Conservation (phyloP, 1,284 basidiomycete genomes). For the Cutaneotrichosporon curvatum region DNA sequence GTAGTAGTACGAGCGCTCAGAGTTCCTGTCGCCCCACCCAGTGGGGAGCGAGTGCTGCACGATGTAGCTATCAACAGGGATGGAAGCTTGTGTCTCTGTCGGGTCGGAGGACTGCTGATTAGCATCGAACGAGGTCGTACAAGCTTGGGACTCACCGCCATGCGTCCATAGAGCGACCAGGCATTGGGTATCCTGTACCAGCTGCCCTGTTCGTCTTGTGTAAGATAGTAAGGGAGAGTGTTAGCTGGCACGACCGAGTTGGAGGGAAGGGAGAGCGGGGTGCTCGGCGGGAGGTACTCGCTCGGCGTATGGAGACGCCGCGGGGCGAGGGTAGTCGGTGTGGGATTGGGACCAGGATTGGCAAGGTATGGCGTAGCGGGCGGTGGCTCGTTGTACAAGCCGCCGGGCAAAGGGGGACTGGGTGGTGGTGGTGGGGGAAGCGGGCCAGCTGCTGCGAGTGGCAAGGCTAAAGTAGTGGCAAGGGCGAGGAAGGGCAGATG, state of each 20-base stretch:
- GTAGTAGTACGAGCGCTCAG: constrained; percentile 33
- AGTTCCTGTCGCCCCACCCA: background rate
- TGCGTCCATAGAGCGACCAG: constrained; percentile 34
- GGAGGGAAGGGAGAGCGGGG: background rate
- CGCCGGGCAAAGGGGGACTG: too few relatives aligned
- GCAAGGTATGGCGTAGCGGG: too few relatives aligned
- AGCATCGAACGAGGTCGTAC: background rate
- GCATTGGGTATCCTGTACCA: constrained; percentile 27
- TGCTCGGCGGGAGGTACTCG: background rate
- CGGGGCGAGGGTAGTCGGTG: background rate
- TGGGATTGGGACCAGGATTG: too few relatives aligned
- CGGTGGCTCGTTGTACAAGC: too few relatives aligned
- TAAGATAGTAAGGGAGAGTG: constrained; percentile 29
- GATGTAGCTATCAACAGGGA: background rate
- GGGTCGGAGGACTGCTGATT: background rate
- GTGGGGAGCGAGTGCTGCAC: background rate
- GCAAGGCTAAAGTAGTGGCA: too few relatives aligned
- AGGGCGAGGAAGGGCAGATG: background rate
- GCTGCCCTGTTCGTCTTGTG: constrained; percentile 21
- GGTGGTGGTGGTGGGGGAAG: constrained; percentile 2
- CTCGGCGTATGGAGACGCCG: too few relatives aligned
- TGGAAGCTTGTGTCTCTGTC: background rate
- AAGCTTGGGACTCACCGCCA: constrained; percentile 6
- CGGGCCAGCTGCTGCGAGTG: background rate
- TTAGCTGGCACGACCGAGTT: constrained; percentile 20